phyloP scores from a whole-genome alignment of 1,284 basidiomycete genomes.

The Spongispora temasekensis region DNA sequence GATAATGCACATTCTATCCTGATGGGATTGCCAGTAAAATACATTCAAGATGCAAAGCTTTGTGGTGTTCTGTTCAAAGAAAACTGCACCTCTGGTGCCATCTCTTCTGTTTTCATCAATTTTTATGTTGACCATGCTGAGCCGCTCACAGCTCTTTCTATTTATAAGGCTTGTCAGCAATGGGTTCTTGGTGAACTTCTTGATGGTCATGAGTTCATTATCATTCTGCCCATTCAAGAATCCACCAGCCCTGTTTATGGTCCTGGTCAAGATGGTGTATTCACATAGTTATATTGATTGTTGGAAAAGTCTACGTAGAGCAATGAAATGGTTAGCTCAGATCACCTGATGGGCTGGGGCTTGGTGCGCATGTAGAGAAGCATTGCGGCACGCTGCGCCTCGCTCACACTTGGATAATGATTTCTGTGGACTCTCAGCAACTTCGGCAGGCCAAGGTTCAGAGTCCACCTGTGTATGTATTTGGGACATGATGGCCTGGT shows the following conservation, averaged over 20 bases:
- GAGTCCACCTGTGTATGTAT: not conserved
- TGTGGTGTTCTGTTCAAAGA: not conserved
- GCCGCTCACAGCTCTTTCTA: not conserved
- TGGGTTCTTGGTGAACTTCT: conserved; percentile 1
- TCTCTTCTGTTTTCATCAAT: not conserved
- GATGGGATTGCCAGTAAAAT: not conserved
- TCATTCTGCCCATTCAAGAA: not conserved
- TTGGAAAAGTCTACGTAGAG: not conserved
- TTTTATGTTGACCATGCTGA: not conserved
- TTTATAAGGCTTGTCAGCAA: not conserved
- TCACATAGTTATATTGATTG: not conserved
- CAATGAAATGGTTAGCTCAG: not conserved
- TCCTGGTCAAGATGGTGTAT: not conserved
- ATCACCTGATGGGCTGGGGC: not conserved
- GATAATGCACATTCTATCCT: not conserved
- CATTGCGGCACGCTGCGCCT: too few species aligned
- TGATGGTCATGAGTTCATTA: conserved; percentile 1
- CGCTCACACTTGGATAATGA: too few species aligned
- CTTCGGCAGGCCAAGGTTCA: not conserved
- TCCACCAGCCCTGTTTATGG: not conserved
- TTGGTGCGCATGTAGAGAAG: too few species aligned
- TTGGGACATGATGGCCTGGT: not conserved
- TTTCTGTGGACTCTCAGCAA: too few species aligned
- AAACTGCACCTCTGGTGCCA: conserved; percentile 1
- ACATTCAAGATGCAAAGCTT: not conserved